Evolutionary conservation across 768 basidiomycete species (phyloP), one percentile per base, ranked within the genome.

Genomic region (Lentinula sp.): DNA sequence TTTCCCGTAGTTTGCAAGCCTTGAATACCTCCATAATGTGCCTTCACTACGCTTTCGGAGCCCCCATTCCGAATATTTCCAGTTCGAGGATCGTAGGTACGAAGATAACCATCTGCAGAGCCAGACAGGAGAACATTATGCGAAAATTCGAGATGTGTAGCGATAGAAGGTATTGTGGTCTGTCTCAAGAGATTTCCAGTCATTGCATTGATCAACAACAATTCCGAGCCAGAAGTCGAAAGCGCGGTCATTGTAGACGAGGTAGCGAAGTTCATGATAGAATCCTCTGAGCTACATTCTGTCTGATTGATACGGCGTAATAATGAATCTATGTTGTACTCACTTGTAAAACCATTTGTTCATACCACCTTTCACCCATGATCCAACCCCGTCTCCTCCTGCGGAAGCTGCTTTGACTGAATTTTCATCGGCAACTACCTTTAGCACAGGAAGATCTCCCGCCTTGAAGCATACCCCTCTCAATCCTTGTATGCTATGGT

Each of bases 361-460:
- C 71, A 85, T 78, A 32, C 91, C 92, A 49, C 91, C 92, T 72
- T 93, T 93, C 12, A 83, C 74, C 91, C 91, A 93, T 39, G 86
- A 83, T 39, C 91, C 91, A 36, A 93, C 61, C 13, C 90, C 88
- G 46, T 82, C 76, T 41, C 57, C 57, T 41, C 59, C 50, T 51
- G 33, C 81, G n/a, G 81, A 76, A 42, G 79, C 66, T 33, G 88
- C 90, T 60, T 85, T 79, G 13, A 98, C 83, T 69, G 90, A 85
- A 35, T 86, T 85, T 63, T 97, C 94, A 42, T 89, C 92, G 49
- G 87, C 83, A 53, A 83, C 64, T 53, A 98, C 77, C 69, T 89
- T 91, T 68, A 85, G 86, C 3, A 95, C 91, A 1, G 84, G 79
- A 46, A 84, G 75, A n/a, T 70, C 85, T 10, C 90, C 89, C 37